Conservation (phyloP, 1,284 basidiomycete genomes). For the Heterobasidion annosum region DNA sequence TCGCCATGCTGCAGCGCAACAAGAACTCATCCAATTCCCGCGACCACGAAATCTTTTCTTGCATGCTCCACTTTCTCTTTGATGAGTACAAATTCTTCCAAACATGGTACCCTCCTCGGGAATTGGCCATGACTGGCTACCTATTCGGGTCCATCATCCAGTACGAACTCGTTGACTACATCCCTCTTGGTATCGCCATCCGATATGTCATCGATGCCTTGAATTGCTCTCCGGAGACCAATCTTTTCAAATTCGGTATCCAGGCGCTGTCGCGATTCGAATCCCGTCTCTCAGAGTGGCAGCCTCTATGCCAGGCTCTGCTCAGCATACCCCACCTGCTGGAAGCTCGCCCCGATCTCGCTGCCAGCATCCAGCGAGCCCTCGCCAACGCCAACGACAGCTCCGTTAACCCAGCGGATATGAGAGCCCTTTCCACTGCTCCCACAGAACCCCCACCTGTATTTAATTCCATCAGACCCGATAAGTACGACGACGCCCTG, state of each 20-base stretch:
- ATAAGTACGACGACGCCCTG: conserved; percentile 51
- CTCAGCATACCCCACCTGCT: conserved; percentile 82
- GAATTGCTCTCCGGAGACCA: conserved; percentile 82
- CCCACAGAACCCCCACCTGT: conserved; percentile 40
- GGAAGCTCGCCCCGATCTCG: conserved; percentile 85
- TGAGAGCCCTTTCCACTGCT: conserved; percentile 24
- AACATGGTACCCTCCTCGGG: conserved; percentile 88
- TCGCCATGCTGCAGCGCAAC: conserved; percentile 78
- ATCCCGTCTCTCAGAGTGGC: conserved; percentile 86
- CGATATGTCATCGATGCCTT: conserved; percentile 96
- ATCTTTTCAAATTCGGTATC: conserved; percentile 93
- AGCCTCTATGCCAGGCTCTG: conserved; percentile 85
- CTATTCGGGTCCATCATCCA: conserved; percentile 97
- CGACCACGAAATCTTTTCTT: conserved; percentile 96
- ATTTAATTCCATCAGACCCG: conserved; percentile 70
- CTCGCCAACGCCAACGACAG: conserved; percentile 45
- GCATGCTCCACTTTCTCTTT: conserved; percentile 98
- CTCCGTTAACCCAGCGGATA: conserved; percentile 25
- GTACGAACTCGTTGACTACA: conserved; percentile 88
- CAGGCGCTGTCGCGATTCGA: conserved; percentile 90
- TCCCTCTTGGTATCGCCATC: conserved; percentile 94
- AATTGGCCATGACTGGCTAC: conserved; percentile 93
- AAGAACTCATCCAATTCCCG: conserved; percentile 78
- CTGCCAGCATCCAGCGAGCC: conserved; percentile 64
- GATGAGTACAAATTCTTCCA: conserved; percentile 99